Percentiles rank a stretch among this genome's conserved stretches.
These are phyloP conservation scores for Spathaspora jeffriesii DNA, from an alignment of 1,139 yeast species.

Conservation along the genomic window DNA sequence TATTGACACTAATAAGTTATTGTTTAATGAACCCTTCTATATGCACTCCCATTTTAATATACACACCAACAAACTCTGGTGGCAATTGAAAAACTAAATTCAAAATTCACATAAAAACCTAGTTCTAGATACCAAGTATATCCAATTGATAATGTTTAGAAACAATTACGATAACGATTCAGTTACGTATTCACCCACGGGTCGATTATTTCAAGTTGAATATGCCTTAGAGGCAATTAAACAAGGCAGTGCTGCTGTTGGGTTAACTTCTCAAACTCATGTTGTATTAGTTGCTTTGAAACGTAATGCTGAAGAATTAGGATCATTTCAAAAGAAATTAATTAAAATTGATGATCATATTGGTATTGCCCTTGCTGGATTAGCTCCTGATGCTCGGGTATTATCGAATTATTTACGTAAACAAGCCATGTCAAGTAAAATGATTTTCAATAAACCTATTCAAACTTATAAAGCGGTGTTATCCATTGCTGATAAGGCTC, in stretches of 20 bases:
- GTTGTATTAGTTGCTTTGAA: conserved; percentile 93
- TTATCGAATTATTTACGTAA: conserved; percentile 86
- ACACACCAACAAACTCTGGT: conserved; percentile 1
- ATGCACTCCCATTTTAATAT: neutral
- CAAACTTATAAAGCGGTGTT: conserved; percentile 83
- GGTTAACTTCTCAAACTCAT: conserved; percentile 80
- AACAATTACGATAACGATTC: conserved; percentile 98
- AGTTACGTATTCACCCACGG: conserved; percentile 97
- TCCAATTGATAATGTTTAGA: conserved; percentile 58
- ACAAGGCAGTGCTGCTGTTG: conserved; percentile 98
- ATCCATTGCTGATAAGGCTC: conserved; percentile 95
- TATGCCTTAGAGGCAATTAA: conserved; percentile 97
- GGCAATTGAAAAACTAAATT: conserved; percentile 2
- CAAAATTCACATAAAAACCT: neutral
- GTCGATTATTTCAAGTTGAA: conserved; percentile 92
- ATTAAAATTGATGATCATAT: conserved; percentile 90
- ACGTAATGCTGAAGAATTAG: conserved; percentile 95
- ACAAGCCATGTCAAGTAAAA: conserved; percentile 85
- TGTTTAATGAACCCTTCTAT: too few species aligned
- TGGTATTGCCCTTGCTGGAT: conserved; percentile 95
- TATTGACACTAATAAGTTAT: too few species aligned
- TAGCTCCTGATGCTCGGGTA: conserved; percentile 98
- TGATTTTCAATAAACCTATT: conserved; percentile 88
- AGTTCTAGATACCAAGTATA: neutral
- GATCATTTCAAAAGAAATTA: conserved; percentile 93